A percentile compares a stretch with the other conserved stretches of the same genome.
These are phyloP conservation scores for Aureobasidium sp. DNA, from an alignment of 2,329 filamentous ascomycete genomes.

Conservation along the genomic window DNA sequence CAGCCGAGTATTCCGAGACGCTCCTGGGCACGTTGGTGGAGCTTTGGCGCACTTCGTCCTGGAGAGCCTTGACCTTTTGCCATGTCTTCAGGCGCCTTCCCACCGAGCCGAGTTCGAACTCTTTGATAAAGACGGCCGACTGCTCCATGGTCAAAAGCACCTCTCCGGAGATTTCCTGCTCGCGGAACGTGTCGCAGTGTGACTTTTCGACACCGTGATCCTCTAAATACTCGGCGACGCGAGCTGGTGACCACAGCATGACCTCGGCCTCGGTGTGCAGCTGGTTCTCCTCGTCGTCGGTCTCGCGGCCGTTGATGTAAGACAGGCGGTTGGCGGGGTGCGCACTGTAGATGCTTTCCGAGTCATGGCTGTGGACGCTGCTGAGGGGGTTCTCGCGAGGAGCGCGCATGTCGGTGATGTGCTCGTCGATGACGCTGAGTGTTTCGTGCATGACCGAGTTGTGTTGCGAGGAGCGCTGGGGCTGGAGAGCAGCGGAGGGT, in stretches of 20 bases:
- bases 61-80: conserved; percentile 89
- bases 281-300: conserved; percentile 80
- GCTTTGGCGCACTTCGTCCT: conserved; percentile 71
- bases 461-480: conserved; percentile 26
- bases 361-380: conserved; percentile 53
- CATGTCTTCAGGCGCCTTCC: conserved; percentile 85
- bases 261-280: conserved; percentile 68
- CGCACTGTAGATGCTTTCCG: conserved; percentile 73
- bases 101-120: conserved; percentile 87
- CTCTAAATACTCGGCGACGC: conserved; percentile 85
- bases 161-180: conserved; percentile 93
- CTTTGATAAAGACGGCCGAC: conserved; percentile 88
- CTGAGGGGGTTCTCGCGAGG: conserved; percentile 54
- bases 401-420: conserved; percentile 78
- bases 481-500: not conserved
- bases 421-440: conserved; percentile 91
- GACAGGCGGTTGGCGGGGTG: conserved; percentile 65
- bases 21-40: conserved; percentile 36
- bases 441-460: conserved; percentile 89
- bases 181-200: conserved; percentile 88
- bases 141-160: conserved; percentile 93
- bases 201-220: conserved; percentile 76
- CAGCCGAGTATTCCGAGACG: conserved; percentile 38
- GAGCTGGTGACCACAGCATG: conserved; percentile 66
- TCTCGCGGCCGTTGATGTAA: conserved; percentile 90